These are phyloP conservation scores for Lenwebbia sp. DNA, from an alignment of 345 rosid genomes.

Conservation along the genomic window DNA sequence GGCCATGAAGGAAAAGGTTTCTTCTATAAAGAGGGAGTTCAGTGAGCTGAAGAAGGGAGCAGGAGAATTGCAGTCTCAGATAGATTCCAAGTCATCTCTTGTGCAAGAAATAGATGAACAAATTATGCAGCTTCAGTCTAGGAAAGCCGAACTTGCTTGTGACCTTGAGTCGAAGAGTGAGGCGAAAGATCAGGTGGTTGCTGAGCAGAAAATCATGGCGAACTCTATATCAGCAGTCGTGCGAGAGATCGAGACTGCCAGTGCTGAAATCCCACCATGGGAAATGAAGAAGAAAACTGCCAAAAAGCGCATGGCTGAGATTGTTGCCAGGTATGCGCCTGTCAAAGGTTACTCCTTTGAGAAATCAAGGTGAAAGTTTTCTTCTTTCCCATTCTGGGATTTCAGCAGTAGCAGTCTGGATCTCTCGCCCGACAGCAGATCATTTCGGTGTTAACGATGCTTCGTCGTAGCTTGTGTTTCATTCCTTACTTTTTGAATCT, in stretches of 20 bases:
- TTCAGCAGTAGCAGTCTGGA: too few relatives aligned
- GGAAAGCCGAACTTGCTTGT: neutral
- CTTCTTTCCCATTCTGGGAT: too few relatives aligned
- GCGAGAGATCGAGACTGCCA: neutral
- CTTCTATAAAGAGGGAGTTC: neutral
- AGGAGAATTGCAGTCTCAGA: neutral
- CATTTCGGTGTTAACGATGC: neutral
- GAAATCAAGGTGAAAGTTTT: neutral
- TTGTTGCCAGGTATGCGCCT: neutral
- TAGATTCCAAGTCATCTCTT: neutral
- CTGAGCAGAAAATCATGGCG: neutral
- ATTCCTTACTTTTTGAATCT: neutral
- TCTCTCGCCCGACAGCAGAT: too few relatives aligned
- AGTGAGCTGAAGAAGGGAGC: neutral
- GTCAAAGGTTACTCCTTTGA: neutral
- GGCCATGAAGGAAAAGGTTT: neutral
- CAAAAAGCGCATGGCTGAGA: neutral
- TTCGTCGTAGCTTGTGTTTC: neutral
- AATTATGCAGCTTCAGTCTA: neutral
- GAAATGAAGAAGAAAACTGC: neutral
- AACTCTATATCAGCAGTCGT: neutral
- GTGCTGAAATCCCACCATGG: neutral
- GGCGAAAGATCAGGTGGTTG: neutral
- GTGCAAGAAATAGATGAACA: neutral
- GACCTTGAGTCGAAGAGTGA: neutral